Evolutionary conservation across 75 land plant genomes (phyloP), one percentile per base, ranked within the genome.

Genomic region (Ceratopteris richardii): DNA sequence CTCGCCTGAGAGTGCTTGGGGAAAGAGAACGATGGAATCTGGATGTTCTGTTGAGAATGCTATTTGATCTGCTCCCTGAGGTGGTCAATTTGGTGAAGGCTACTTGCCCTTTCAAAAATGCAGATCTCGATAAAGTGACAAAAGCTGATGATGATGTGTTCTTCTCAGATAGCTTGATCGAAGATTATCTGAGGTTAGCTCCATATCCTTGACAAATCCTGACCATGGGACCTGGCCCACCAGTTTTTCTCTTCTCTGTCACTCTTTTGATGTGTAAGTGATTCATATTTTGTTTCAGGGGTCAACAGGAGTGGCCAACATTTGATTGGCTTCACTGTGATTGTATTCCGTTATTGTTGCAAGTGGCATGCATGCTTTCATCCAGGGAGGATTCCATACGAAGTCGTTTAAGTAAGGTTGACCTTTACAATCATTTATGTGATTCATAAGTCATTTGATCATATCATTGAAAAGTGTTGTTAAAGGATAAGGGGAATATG

Each of bases 21-120:
- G 98, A 93, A 67, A 59, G 87, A 58, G 98, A 93, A 56, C 79
- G 98, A 18, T 93, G 98, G 98, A 89, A 83, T 56, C 36, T 89
- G 67, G 95, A 89, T 78, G 90, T 85, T 54, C 66, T 93, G 25
- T 54, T 93, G 28, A 79, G 83, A 33, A 62, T 93, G 84, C 65
- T 93, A 33, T 57, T 40, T 19, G 82, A 81, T 44, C 67, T 93
- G 69, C 80, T 93, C 61, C 90, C 96, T 21, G 76, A 73, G 57
- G 66, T 89, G 59, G 59, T 63, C 46, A 66, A 77, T 31, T 73
- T 66, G 62, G 83, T 79, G 57, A 62, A 82, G 60, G 70, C 73
- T 31, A 77, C 82, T 7, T 89, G 90, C 54, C 98, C 98, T 46
- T 80, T 77, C 69, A 52, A 66, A 57, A 58, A 67, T 19, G 54